phyloP scores from a whole-genome alignment of 371 early-diverging fungal genomes.

The Lichtheimia hyalospora region DNA sequence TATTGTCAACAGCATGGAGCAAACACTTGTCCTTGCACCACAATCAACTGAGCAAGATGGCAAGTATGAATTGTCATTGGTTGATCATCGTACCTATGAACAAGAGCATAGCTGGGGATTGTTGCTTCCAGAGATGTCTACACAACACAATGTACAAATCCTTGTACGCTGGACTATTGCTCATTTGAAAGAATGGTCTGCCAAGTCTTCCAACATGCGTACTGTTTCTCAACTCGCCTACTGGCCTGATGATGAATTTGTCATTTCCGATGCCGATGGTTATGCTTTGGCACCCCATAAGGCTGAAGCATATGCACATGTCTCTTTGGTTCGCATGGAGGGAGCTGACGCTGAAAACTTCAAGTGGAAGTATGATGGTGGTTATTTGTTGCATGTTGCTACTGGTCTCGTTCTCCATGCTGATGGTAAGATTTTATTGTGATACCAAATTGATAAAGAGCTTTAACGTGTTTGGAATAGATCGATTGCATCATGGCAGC shows the following conservation, averaged over 20 bases:
- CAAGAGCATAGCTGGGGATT: slow-evolving; percentile 29
- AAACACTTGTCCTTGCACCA: slow-evolving; percentile 14
- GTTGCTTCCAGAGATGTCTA: slow-evolving; percentile 18
- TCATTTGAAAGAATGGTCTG: slow-evolving; percentile 20
- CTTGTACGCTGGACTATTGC: slow-evolving; percentile 18
- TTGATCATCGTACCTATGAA: slow-evolving; percentile 4
- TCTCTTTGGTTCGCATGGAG: slow-evolving; percentile 13
- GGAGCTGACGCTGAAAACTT: slow-evolving; percentile 17
- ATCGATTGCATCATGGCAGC: slow-evolving; percentile 23
- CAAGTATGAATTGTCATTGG: slow-evolving; percentile 9
- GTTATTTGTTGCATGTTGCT: slow-evolving; percentile 49
- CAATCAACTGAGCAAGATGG: slow-evolving; percentile 4
- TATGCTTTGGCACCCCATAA: slow-evolving; percentile 29
- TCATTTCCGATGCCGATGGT: slow-evolving; percentile 23
- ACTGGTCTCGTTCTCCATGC: slow-evolving; percentile 38
- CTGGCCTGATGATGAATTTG: slow-evolving; percentile 23
- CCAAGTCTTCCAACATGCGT: not conserved
- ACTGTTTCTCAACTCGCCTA: slow-evolving; percentile 19
- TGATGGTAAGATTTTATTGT: slow-evolving; percentile 23
- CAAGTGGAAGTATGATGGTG: slow-evolving; percentile 46
- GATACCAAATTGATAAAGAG: not conserved
- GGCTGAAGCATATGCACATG: slow-evolving; percentile 16
- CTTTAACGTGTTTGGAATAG: slow-evolving; percentile 10
- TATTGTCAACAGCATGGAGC: slow-evolving; percentile 18
- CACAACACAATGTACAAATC: slow-evolving; percentile 11